Base-by-base conservation (phyloP, 139 green algal species). In the Coelastrella sp. region DNA sequence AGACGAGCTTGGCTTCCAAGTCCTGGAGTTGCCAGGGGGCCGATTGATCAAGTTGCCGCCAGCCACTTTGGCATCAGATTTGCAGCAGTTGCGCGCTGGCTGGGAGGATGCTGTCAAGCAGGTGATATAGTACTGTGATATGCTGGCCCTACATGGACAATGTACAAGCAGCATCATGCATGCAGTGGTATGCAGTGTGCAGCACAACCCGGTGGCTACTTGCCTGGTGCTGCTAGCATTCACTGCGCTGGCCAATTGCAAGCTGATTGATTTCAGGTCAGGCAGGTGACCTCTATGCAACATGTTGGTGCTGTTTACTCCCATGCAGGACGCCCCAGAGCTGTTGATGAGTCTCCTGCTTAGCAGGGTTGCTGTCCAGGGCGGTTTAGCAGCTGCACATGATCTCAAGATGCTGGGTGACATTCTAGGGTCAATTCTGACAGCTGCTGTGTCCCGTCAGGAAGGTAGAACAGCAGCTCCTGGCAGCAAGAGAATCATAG, bases 351-450 rank as follows among this genome's bases (percentile, higher is more conserved):
- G 76, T 7, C 76, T 82, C 25, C 76, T 82, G 76, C 76, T 82
- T 7, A 24, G 9, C 9, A 25, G 56, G 6, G 27, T 82, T 19
- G 27, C 76, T 14, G 15, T 5, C 6, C 76, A 82, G 7, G 35
- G 35, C 12, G 76, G 76, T 27, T 49, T 82, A 1, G 25, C 76
- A 61, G 76, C 25, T 14, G 76, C 76, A 7, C 76, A 63, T n/a
- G 76, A 82, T 27, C 76, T 82, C 10, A 61, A 60, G 24, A 82
- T 82, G 76, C 76, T 82, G 0, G 76, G 76, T 10, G 76, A 82
- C 35, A 60, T 82, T 11, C 76, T 82, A 9, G 25, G 27, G 25
- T 82, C 76, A 60, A 35, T 82, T 9, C 15, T 63, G 15, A 19
- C 76, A 65, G 76, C 76, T 0, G 6, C 14, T 7, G 11, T 82